Evolutionary conservation across 805 yeast genomes (phyloP).

Genomic region (Cyberlindnera misumaiensis): DNA sequence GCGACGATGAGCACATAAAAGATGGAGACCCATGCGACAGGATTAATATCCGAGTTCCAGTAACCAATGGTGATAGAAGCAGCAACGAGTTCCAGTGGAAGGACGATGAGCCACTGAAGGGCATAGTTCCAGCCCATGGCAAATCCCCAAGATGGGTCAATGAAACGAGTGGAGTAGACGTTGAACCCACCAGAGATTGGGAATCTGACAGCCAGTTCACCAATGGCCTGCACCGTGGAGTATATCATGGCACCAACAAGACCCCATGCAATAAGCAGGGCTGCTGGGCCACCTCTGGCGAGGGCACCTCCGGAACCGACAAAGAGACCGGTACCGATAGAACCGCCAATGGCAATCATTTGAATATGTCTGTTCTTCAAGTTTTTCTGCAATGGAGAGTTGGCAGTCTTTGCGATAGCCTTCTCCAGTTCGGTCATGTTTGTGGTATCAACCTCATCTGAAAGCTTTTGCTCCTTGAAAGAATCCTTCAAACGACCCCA

Average conservation of each 20-base stretch:
- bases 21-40: constrained; percentile 42
- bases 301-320: constrained; percentile 65
- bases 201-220: constrained; percentile 55
- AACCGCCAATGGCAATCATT: constrained; percentile 77
- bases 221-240: constrained; percentile 47
- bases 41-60: constrained; percentile 40
- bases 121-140: constrained; percentile 56
- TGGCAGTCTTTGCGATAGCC: constrained; percentile 28
- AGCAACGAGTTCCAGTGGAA: constrained; percentile 46
- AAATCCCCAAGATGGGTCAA: constrained; percentile 55
- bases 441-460: constrained; percentile 9
- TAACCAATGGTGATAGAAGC: constrained; percentile 46
- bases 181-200: constrained; percentile 65
- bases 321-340: constrained; percentile 78
- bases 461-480: constrained; percentile 10
- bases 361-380: constrained; percentile 51
- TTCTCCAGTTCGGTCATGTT: constrained; percentile 36
- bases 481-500: constrained; percentile 17
- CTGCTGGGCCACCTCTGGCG: constrained; percentile 56
- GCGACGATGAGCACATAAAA: constrained; percentile 39
- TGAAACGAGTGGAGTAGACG: constrained; percentile 48
- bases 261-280: constrained; percentile 35
- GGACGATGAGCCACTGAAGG: constrained; percentile 42
- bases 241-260: constrained; percentile 43
- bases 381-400: constrained; percentile 32